Percentiles rank a stretch among this genome's conserved stretches.
Conservation (phyloP, 345 rosid species). For the Euphorbia lathyris region DNA sequence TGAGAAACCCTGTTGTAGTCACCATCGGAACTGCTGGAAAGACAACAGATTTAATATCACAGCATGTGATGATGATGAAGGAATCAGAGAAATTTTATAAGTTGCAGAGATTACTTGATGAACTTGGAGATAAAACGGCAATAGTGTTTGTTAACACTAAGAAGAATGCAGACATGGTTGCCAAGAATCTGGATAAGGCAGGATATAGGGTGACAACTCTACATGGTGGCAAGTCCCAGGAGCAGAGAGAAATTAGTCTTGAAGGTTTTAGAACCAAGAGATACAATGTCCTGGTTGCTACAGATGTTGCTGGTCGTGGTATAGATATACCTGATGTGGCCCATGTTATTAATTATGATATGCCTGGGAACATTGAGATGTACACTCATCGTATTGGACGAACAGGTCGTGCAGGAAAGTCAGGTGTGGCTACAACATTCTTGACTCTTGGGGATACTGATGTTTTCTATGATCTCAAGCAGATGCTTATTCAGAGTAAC, state of each 20-base stretch:
- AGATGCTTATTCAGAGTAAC: slow-evolving; percentile 94
- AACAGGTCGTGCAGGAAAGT: slow-evolving; percentile 97
- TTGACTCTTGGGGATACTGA: slow-evolving; percentile 73
- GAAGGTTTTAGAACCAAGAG: slow-evolving; percentile 89
- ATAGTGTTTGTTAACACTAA: slow-evolving; percentile 92
- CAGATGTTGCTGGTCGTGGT: slow-evolving; percentile 95
- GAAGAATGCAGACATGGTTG: slow-evolving; percentile 72
- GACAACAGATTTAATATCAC: slow-evolving; percentile 81
- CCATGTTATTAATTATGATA: slow-evolving; percentile 88
- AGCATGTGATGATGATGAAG: slow-evolving; percentile 84
- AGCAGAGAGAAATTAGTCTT: slow-evolving; percentile 89
- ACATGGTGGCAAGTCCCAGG: slow-evolving; percentile 96
- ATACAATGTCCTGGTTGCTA: slow-evolving; percentile 87
- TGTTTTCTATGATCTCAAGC: slow-evolving; percentile 94
- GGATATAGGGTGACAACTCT: slow-evolving; percentile 87
- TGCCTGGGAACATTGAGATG: slow-evolving; percentile 85
- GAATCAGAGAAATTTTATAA: slow-evolving; percentile 70
- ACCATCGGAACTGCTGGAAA: slow-evolving; percentile 97
- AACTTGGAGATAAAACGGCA: slow-evolving; percentile 79
- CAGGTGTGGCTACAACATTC: slow-evolving; percentile 90
- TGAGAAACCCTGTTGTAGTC: slow-evolving; percentile 95
- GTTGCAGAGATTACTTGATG: slow-evolving; percentile 76
- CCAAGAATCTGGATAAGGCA: slow-evolving; percentile 81
- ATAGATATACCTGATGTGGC: slow-evolving; percentile 95
- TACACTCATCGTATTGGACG: slow-evolving; percentile 95